phyloP scores from a whole-genome alignment of 345 rosid species.

The Microthlaspi erraticum region DNA sequence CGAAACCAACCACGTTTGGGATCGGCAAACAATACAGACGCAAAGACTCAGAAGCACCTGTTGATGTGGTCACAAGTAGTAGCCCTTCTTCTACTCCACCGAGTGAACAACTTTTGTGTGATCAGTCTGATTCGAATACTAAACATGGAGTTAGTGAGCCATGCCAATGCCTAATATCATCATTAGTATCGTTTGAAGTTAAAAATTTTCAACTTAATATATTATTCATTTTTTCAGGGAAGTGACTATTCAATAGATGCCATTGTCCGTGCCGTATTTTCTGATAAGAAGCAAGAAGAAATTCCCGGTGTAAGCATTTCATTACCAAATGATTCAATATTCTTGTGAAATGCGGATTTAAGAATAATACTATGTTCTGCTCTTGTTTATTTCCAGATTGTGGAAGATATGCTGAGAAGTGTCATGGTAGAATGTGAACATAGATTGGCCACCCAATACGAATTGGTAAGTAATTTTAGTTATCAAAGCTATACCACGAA shows the following conservation, averaged over 20 bases:
- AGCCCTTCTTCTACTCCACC: conserved; percentile 44
- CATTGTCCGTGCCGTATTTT: conserved; percentile 67
- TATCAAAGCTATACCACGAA: neutral
- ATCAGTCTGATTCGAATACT: conserved; percentile 49
- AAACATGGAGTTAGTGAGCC: conserved; percentile 66
- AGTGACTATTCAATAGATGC: conserved; percentile 52
- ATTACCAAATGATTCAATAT: conserved; percentile 8
- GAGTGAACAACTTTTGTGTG: conserved; percentile 39
- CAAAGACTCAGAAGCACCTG: conserved; percentile 66
- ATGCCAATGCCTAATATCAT: conserved; percentile 31
- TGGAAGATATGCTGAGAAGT: conserved; percentile 82
- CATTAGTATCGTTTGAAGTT: neutral
- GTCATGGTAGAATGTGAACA: conserved; percentile 80
- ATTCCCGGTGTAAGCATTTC: conserved; percentile 61
- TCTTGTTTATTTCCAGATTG: conserved; percentile 54
- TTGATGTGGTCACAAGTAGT: conserved; percentile 64
- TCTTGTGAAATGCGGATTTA: neutral
- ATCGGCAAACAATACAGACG: conserved; percentile 61
- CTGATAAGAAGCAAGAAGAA: conserved; percentile 76
- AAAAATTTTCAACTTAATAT: neutral
- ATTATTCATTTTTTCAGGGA: conserved; percentile 46
- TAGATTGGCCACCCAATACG: conserved; percentile 63
- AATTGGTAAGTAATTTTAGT: conserved; percentile 54
- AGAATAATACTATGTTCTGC: conserved; percentile 14
- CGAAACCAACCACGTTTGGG: conserved; percentile 53